phyloP scores from a whole-genome alignment of 163 green algal species.

The Chlamydomonas reinhardtii region DNA sequence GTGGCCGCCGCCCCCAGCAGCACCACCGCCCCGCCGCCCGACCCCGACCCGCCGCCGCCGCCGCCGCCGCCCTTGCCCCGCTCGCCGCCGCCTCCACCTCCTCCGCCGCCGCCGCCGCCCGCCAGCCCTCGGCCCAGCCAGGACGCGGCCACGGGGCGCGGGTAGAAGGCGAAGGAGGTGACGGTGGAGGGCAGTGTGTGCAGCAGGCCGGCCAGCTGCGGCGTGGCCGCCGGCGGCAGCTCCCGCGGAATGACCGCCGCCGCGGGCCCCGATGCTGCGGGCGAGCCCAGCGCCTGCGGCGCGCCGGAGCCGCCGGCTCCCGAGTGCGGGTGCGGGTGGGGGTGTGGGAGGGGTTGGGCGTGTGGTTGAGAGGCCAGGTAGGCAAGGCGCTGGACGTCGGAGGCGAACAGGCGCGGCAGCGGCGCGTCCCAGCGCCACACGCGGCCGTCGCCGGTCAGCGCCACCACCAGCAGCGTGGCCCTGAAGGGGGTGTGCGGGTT shows the following conservation, averaged over 20 bases:
- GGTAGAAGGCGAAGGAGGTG: constrained; percentile 66
- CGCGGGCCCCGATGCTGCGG: no score
- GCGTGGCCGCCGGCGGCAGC: constrained; percentile 30
- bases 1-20: constrained; percentile 72
- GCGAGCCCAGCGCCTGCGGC: no score
- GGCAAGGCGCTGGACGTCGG: no score
- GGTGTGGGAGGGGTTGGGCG: no score
- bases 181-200: constrained; percentile 71
- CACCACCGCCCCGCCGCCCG: constrained; percentile 43
- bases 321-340: no score
- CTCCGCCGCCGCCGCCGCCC: background rate
- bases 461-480: constrained; percentile 69
- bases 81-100: background rate
- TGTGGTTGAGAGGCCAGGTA: background rate
- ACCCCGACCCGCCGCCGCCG: background rate
- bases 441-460: constrained; percentile 70
- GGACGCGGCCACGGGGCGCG: constrained; percentile 57
- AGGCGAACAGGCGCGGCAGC: constrained; percentile 40
- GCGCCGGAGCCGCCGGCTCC: no score
- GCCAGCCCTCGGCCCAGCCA: background rate
- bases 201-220: constrained; percentile 65
- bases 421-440: constrained; percentile 79
- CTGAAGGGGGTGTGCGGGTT: background rate
- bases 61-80: background rate
- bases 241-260: background rate